Conservation (phyloP, 2,329 filamentous ascomycete genomes). For the Aspergillus fructus region DNA sequence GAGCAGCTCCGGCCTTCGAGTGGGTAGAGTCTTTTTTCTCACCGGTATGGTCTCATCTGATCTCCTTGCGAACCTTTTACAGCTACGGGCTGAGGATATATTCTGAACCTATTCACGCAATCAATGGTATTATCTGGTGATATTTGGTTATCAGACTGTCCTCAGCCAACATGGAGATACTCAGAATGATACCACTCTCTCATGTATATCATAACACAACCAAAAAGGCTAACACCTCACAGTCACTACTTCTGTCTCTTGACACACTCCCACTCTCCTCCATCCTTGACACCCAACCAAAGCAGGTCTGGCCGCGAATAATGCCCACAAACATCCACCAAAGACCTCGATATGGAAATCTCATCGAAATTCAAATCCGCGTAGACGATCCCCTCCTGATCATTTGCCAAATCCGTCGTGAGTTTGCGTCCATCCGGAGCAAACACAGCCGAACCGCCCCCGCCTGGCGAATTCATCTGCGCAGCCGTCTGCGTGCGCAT, state of each 20-base stretch:
- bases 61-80: too few species aligned
- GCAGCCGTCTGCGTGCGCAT: slow-evolving; percentile 45
- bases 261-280: neutral
- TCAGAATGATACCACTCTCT: too few species aligned
- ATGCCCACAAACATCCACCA: slow-evolving; percentile 7
- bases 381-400: slow-evolving; percentile 49
- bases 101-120: too few species aligned
- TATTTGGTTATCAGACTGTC: too few species aligned
- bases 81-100: too few species aligned
- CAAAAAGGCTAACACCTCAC: too few species aligned
- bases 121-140: too few species aligned
- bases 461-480: slow-evolving; percentile 41
- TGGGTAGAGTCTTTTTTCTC: too few species aligned
- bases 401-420: slow-evolving; percentile 35
- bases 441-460: slow-evolving; percentile 49
- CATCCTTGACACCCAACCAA: slow-evolving; percentile 1
- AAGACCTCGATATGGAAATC: slow-evolving; percentile 32
- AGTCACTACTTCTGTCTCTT: neutral
- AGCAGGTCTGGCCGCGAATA: slow-evolving; percentile 11
- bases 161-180: too few species aligned
- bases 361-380: slow-evolving; percentile 49
- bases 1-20: too few species aligned
- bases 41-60: too few species aligned
- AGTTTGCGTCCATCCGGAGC: slow-evolving; percentile 53
- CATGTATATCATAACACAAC: too few species aligned